Base-by-base conservation (phyloP, 2,329 filamentous ascomycete genomes). In the Beauveria medogensis region DNA sequence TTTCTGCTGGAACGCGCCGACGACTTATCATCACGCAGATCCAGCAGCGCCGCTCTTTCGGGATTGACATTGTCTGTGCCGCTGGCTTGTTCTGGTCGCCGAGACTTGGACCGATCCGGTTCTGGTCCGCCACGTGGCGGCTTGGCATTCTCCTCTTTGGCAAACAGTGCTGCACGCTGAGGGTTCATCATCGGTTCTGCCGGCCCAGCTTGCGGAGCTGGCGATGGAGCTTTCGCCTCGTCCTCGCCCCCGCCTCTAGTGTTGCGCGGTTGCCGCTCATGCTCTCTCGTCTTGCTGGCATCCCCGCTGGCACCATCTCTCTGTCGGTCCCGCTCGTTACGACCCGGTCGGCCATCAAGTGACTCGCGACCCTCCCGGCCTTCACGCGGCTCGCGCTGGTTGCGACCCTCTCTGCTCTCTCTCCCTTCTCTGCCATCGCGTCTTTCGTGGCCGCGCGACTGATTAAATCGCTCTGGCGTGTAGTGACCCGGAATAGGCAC, bases 171-270 rank as follows among this genome's bases (percentile, higher is more conserved):
- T 34, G 81, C 80, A 61, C 82, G 77, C 56, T 83, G 80, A 1
- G 82, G 81, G 63, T 84, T 84, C 66, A 84, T 80, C 9, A 74
- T 72, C 8, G 80, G 80, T 12, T 81, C 82, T 20, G 72, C 68
- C 4, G 66, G 50, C 5, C 70, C 68, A 4, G 64, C 34, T 16
- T 62, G 62, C 40, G 72, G 65, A 2, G 68, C 63, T 43, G 72
- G 65, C 12, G 72, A 65, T 16, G 67, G 63, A n/a, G 68, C 64
- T 20, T 69, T 61, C 2, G 67, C 62, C 9, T 75, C 69, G 40
- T 67, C 67, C 43, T 56, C 53, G 47, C 71, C 66, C 2, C 65
- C 66, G 12, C 64, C 61, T 59, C 71, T 70, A 26, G 65, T 43
- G 24, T 74, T 72, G 10, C 73, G 69, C n/a, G 65, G 55, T 4